These are phyloP conservation scores for Penicillium psychrosexuale DNA, from an alignment of 2,329 filamentous ascomycete genomes.

Conservation along the genomic window DNA sequence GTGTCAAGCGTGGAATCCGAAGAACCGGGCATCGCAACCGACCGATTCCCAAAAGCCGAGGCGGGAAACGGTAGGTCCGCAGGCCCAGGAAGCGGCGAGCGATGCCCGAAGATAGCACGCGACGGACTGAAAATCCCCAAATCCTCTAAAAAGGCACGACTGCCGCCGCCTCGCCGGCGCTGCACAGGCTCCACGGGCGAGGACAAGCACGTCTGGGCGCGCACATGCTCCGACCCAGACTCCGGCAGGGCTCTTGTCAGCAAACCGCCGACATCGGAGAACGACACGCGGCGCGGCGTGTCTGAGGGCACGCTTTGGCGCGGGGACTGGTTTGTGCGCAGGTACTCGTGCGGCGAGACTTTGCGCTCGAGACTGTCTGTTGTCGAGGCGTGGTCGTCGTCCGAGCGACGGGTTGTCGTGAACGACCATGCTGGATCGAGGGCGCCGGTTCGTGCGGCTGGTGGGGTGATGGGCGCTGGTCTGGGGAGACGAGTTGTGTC, in stretches of 20 bases:
- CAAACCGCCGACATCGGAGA: slow-evolving; percentile 81
- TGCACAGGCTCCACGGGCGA: slow-evolving; percentile 1
- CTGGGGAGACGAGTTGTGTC: background rate
- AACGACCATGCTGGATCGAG: slow-evolving; percentile 37
- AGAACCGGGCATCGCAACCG: slow-evolving; percentile 1
- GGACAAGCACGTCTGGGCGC: slow-evolving; percentile 2
- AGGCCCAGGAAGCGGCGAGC: background rate
- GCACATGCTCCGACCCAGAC: background rate
- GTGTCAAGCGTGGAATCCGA: slow-evolving; percentile 21
- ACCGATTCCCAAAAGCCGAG: background rate
- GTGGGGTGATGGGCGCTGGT: slow-evolving; percentile 29
- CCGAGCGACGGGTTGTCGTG: slow-evolving; percentile 18
- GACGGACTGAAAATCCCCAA: slow-evolving; percentile 25
- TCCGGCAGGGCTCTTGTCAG: slow-evolving; percentile 49
- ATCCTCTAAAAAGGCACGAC: slow-evolving; percentile 35
- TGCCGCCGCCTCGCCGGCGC: slow-evolving; percentile 22
- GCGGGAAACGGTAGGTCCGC: background rate
- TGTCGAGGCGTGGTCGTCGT: slow-evolving; percentile 30
- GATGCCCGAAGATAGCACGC: background rate
- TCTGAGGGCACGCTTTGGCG: slow-evolving; percentile 33
- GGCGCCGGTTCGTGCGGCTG: slow-evolving; percentile 28
- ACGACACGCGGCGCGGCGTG: slow-evolving; percentile 60
- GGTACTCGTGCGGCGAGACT: slow-evolving; percentile 35
- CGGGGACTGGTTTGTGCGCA: slow-evolving; percentile 28
- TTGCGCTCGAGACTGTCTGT: slow-evolving; percentile 34